Percentiles rank a stretch among this genome's conserved stretches.
Conservation (phyloP, 768 basidiomycete species). For the Mycena floridula region DNA sequence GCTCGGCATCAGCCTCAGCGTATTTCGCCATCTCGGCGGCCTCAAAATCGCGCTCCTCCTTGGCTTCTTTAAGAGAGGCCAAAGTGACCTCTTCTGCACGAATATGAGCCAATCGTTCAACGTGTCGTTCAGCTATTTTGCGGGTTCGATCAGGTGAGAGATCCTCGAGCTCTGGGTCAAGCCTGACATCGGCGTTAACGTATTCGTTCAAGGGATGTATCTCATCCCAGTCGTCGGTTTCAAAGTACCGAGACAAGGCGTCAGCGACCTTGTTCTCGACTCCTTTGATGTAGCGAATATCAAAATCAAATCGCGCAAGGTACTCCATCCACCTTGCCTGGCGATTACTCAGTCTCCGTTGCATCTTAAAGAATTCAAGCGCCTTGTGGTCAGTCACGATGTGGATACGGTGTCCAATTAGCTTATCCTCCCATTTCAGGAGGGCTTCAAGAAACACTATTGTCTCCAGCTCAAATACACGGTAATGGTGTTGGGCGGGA, state of each 20-base stretch:
- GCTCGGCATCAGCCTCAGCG: neutral
- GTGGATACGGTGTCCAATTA: conserved; percentile 13
- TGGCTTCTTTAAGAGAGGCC: neutral
- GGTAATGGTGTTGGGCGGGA: conserved; percentile 15
- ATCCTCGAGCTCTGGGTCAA: conserved; percentile 6
- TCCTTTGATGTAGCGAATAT: neutral
- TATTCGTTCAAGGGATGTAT: conserved; percentile 1
- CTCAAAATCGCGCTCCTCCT: neutral
- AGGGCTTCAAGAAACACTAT: conserved; percentile 11
- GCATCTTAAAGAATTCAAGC: conserved; percentile 14
- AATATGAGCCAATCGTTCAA: neutral
- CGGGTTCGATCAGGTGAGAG: neutral
- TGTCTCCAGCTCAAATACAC: conserved; percentile 13
- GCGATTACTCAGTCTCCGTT: conserved; percentile 1
- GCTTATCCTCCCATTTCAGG: conserved; percentile 22
- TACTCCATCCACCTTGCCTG: conserved; percentile 1
- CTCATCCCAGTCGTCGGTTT: conserved; percentile 3
- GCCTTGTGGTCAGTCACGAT: conserved; percentile 20
- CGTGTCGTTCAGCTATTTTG: neutral
- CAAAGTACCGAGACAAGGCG: conserved; percentile 7
- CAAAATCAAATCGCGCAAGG: neutral
- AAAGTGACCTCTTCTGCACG: neutral
- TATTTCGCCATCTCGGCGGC: neutral
- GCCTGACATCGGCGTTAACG: conserved; percentile 5
- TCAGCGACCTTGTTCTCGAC: conserved; percentile 5